Conservation (phyloP, 2,329 filamentous ascomycete species). For the Xylaria sp. region DNA sequence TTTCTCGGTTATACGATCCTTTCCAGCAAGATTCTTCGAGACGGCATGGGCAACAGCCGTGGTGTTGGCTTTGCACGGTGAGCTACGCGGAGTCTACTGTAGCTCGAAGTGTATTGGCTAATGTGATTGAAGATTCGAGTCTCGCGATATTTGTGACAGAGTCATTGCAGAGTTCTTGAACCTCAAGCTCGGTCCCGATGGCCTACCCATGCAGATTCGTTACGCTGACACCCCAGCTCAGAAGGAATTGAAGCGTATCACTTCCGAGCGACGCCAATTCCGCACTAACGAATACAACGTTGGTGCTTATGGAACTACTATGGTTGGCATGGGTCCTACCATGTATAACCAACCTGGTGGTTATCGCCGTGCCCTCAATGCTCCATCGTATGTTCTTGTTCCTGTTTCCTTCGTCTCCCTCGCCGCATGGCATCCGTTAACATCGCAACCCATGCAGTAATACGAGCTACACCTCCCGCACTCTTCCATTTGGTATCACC, state of each 20-base stretch:
- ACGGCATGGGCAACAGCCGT: conserved; percentile 90
- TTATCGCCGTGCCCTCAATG: conserved; percentile 52
- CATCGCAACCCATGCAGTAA: conserved; percentile 28
- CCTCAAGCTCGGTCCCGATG: conserved; percentile 77
- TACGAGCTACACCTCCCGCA: conserved; percentile 34
- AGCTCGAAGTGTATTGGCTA: conserved; percentile 36
- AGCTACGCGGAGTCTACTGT: conserved; percentile 45
- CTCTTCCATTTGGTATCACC: conserved; percentile 27
- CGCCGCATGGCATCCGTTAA: conserved; percentile 23
- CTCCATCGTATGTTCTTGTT: conserved; percentile 39
- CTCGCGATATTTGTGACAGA: conserved; percentile 87
- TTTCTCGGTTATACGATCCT: conserved; percentile 85
- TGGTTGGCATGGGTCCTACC: conserved; percentile 66
- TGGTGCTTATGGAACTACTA: conserved; percentile 72
- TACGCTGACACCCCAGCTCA: conserved; percentile 97
- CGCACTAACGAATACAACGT: conserved; percentile 95
- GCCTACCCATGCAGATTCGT: conserved; percentile 88
- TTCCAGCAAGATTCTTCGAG: conserved; percentile 94
- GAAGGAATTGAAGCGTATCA: conserved; percentile 96
- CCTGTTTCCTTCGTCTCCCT: conserved; percentile 18
- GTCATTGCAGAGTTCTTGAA: conserved; percentile 91
- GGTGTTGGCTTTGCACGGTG: conserved; percentile 98
- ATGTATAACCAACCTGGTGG: conserved; percentile 55
- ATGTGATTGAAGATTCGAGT: conserved; percentile 77
- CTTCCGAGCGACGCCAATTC: conserved; percentile 93